Evolutionary conservation across 202 grass and related monocot genomes (phyloP).

Genomic region (Digitaria exilis): DNA sequence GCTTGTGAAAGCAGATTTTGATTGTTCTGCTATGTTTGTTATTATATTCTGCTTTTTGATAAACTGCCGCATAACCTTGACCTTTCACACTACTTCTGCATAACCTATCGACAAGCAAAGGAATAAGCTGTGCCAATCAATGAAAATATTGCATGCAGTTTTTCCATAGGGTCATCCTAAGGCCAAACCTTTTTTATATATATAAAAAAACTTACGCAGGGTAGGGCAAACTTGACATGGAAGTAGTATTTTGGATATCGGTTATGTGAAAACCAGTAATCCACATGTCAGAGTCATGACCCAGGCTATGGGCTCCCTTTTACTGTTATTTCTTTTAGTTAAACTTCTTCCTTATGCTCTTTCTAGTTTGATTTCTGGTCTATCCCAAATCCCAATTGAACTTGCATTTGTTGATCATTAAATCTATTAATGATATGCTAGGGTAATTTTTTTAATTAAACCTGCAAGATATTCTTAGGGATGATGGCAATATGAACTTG

Average conservation of each 20-base stretch:
- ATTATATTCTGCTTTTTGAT: conserved; percentile 9
- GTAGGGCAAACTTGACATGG: background rate
- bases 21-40: background rate
- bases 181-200: background rate
- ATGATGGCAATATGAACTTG: background rate
- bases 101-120: background rate
- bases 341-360: too few species aligned
- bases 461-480: conserved; percentile 5
- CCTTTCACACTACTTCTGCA: background rate
- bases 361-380: background rate
- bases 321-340: too few species aligned
- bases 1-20: background rate
- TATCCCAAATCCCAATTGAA: background rate
- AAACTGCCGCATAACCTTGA: background rate
- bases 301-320: too few species aligned
- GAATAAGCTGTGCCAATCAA: background rate
- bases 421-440: conserved; percentile 9
- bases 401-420: background rate
- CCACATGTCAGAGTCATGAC: too few species aligned
- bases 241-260: background rate
- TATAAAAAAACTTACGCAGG: too few species aligned
- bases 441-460: background rate
- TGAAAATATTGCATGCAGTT: conserved; percentile 20
- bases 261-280: background rate
- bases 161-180: conserved; percentile 11